Evolutionary conservation across 2,329 filamentous ascomycete genomes (phyloP).

Genomic region (Paraphoma chrysanthemicola): DNA sequence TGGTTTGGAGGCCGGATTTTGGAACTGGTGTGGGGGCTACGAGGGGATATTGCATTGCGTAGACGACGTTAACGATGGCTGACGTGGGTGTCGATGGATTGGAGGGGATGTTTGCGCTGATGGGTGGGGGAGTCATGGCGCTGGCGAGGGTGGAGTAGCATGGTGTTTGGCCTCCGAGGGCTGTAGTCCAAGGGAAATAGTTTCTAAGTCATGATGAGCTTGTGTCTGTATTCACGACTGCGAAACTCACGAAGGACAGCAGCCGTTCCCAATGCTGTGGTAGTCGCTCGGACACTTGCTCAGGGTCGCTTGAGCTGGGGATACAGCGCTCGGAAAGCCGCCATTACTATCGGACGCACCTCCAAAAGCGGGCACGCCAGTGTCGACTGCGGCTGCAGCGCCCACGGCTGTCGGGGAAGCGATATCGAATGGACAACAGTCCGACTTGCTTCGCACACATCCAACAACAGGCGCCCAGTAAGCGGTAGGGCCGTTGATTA

Average conservation of each 20-base stretch:
- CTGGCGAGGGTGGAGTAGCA: conserved; percentile 29
- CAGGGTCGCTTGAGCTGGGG: conserved; percentile 11
- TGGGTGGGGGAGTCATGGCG: conserved; percentile 19
- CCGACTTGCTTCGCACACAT: conserved; percentile 14
- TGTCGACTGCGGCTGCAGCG: background rate
- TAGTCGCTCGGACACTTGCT: conserved; percentile 21
- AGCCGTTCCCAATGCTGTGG: conserved; percentile 12
- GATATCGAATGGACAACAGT: conserved; percentile 23
- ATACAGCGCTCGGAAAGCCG: conserved; percentile 14
- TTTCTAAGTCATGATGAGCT: conserved; percentile 6
- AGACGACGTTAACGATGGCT: conserved; percentile 31
- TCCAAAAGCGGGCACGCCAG: background rate
- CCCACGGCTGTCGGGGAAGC: background rate
- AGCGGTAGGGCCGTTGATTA: conserved; percentile 19
- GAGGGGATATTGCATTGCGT: conserved; percentile 35
- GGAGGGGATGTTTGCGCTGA: conserved; percentile 9
- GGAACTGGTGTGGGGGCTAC: background rate
- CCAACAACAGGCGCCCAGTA: conserved; percentile 23
- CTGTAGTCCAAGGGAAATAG: conserved; percentile 21
- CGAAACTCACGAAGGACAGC: conserved; percentile 22
- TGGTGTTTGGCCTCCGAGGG: conserved; percentile 32
- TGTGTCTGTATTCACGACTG: background rate
- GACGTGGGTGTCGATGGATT: conserved; percentile 16
- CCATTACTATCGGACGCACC: conserved; percentile 3
- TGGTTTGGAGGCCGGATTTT: conserved; percentile 16